Base-by-base conservation (phyloP, 495 filamentous ascomycete genomes). In the Cercophora sp. region DNA sequence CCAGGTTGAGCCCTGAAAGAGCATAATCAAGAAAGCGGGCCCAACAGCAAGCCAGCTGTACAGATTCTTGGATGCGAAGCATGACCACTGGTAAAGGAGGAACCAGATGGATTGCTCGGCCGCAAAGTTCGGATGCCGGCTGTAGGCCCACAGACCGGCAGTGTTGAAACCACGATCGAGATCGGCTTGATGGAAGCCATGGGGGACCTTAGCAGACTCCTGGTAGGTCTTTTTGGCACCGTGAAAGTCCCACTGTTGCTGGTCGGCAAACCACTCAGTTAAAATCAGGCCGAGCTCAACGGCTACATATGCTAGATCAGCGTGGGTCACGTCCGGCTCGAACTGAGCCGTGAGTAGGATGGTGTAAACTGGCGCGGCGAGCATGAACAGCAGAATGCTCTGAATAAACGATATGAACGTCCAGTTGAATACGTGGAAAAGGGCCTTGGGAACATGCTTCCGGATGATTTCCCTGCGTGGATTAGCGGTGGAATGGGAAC, bases 71-170 rank as follows among this genome's bases (percentile, higher is more conserved):
- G 85, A 87, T 50, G 80, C 76, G 65, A 76, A 89, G 69, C 85
- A 89, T 54, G 78, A 79, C 93, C 93, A 99, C 52, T 86, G 76
- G 65, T 97, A 97, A 50, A 96, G 63, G 22, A 79, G 63, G 29
- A 95, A 68, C 94, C 94, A 99, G 64, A 97, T 83, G 23, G 84
- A 79, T 71, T 97, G 92, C 69, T 99, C 94, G 32, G 88, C 87
- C 23, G 85, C 81, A 63, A 96, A 97, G 70, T 97, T 97, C 32
- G 94, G 94, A 67, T 99, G 94, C 8, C 94, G 82, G 51, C 82
- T 87, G 64, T 80, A 88, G 0, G 83, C 85, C 85, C 86, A 99
- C 18, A 99, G 75, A 0, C 94, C 94, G 2, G 76, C 82, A 29
- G 89, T 85, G 41, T 87, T 79, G 67, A 99, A 99, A 39, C 94